A percentile compares a stretch with the other conserved stretches of the same genome.
These are phyloP conservation scores for Ceratocystis smalleyi DNA, from an alignment of 2,329 filamentous ascomycete genomes.

Conservation along the genomic window DNA sequence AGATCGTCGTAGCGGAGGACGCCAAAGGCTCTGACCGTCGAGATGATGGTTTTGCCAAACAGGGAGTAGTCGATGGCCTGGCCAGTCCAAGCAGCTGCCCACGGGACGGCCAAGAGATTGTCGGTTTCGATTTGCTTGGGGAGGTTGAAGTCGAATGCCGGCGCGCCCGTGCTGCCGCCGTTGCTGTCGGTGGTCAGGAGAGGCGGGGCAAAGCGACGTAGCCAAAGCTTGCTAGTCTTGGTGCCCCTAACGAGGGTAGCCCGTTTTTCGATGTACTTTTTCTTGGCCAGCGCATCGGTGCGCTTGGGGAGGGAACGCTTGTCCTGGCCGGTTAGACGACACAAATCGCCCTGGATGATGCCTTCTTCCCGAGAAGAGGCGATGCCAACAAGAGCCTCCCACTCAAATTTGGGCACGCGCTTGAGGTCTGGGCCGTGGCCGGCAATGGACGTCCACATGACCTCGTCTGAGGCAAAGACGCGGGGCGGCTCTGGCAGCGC, in stretches of 20 bases:
- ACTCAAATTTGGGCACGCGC: conserved; percentile 42
- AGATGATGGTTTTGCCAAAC: conserved; percentile 41
- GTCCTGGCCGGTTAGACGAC: conserved; percentile 42
- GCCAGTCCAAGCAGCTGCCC: conserved; percentile 41
- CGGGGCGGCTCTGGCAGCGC: conserved; percentile 19
- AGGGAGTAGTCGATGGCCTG: conserved; percentile 43
- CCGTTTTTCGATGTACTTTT: conserved; percentile 47
- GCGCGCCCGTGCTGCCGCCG: conserved; percentile 13
- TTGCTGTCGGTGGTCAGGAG: conserved; percentile 24
- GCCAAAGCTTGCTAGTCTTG: conserved; percentile 49
- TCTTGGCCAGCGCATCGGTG: conserved; percentile 42
- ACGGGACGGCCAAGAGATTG: conserved; percentile 39
- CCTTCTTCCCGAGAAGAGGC: conserved; percentile 38
- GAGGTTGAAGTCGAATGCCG: conserved; percentile 17
- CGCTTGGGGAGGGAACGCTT: conserved; percentile 48
- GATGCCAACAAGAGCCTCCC: conserved; percentile 42
- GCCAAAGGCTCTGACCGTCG: conserved; percentile 40
- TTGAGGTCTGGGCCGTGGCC: conserved; percentile 45
- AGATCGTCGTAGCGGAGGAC: conserved; percentile 44
- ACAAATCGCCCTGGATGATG: conserved; percentile 45
- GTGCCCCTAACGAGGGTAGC: conserved; percentile 42
- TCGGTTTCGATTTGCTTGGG: conserved; percentile 23
- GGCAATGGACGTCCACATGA: conserved; percentile 44
- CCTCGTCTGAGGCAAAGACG: conserved; percentile 38
- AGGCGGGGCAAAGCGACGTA: conserved; percentile 38